Evolutionary conservation across 2,329 filamentous ascomycete genomes (phyloP), one percentile per base, ranked within the genome.

Genomic region (Alternaria solani): DNA sequence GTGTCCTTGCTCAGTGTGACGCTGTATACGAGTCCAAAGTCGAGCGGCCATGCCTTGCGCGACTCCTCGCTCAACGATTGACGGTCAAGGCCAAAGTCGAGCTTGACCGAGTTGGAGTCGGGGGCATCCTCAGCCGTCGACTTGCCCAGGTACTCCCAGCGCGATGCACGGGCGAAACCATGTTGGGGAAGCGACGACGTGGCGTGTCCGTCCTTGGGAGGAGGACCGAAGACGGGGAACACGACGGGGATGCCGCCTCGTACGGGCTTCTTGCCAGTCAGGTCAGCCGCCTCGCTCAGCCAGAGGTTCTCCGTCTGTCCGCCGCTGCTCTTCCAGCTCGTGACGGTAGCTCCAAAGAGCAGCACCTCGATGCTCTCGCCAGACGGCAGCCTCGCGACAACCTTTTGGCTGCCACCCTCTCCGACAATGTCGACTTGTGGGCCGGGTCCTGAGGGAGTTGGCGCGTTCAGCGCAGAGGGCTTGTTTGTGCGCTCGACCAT

Each of bases 71-170:
- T 86, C 58, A 98, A 83, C 74, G 89, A 90, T 52, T 86, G 84
- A 28, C 88, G 86, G 52, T 91, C 92, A 36, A 99, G 88, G 28
- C 94, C 95, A 79, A 99, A 98, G 82, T 99, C 95, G 62, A 99
- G 89, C 85, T 96, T 97, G 67, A 98, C 89, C 49, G 89, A 89
- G 51, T 78, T 75, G 12, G 79, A 75, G 61, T 78, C 78, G 41
- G 73, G 66, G 8, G 83, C 86, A 49, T 76, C 75, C 77, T 93
- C 90, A 6, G 86, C 87, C n/a, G 87, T 89, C 7, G 90, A 92
- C 81, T 94, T 96, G 75, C 94, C 94, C 52, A 99, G 85, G 78
- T 95, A 97, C 79, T 98, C 94, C 95, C 95, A 99, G 64, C 87
- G 87, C 46, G 90, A 91, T 74, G 87, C 94, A 70, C 95, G 92